phyloP scores from a whole-genome alignment of 2,329 filamentous ascomycete genomes.

The Trichoderma breve region DNA sequence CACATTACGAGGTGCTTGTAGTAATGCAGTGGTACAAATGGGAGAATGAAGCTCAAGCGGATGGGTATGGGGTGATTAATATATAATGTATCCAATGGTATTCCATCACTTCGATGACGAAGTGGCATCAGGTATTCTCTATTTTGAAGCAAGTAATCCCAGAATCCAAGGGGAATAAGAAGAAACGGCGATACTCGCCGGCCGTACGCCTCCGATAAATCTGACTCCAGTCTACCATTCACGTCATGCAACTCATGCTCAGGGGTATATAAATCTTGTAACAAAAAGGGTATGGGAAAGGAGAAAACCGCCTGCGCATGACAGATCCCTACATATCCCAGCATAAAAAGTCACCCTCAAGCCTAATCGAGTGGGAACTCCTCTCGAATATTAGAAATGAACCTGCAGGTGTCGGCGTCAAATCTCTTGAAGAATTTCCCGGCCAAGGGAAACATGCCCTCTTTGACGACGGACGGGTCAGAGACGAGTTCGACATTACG shows the following conservation, averaged over 20 bases:
- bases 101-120: neutral
- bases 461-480: slow-evolving; percentile 47
- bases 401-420: slow-evolving; percentile 62
- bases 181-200: too few species aligned
- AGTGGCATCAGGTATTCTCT: neutral
- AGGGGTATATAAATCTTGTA: neutral
- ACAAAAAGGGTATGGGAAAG: neutral
- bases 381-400: slow-evolving; percentile 78
- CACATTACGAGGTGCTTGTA: neutral
- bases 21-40: neutral
- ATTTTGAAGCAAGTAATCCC: neutral
- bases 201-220: neutral
- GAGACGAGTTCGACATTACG: slow-evolving; percentile 71
- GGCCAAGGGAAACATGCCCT: slow-evolving; percentile 64
- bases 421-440: slow-evolving; percentile 89
- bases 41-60: neutral
- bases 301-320: neutral
- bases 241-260: neutral
- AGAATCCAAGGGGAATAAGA: neutral
- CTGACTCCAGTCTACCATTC: neutral
- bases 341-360: neutral
- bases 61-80: neutral
- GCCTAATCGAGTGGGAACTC: slow-evolving; percentile 80
- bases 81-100: neutral
- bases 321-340: neutral